Conservation (phyloP, 2,329 filamentous ascomycete species). For the Xylariaceae sp. region DNA sequence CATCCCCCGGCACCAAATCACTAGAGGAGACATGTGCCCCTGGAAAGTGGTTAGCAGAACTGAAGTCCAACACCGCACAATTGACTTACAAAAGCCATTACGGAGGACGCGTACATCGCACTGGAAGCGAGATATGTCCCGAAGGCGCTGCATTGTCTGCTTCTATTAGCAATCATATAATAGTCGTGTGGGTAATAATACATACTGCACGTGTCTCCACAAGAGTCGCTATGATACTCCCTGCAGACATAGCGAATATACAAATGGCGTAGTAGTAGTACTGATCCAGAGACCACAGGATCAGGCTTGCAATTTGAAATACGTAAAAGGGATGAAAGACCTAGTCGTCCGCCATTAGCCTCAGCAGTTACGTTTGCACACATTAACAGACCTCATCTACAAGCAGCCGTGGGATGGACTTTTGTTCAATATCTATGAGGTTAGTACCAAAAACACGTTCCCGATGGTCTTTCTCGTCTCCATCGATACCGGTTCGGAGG, state of each 20-base stretch:
- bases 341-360: conserved; percentile 47
- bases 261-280: conserved; percentile 98
- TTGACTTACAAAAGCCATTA: conserved; percentile 82
- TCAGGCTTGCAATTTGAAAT: conserved; percentile 92
- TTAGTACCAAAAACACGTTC: conserved; percentile 90
- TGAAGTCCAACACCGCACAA: not conserved
- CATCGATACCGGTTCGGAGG: conserved; percentile 81
- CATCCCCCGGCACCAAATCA: conserved; percentile 91
- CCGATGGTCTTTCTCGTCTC: conserved; percentile 82
- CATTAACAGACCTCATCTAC: conserved; percentile 74
- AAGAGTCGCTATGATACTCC: conserved; percentile 88
- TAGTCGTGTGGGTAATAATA: conserved; percentile 18
- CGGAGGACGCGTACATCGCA: conserved; percentile 93
- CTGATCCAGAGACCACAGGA: conserved; percentile 93
- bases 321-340: conserved; percentile 98
- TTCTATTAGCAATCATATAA: conserved; percentile 20
- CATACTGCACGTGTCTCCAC: conserved; percentile 84
- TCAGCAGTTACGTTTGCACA: not conserved
- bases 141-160: conserved; percentile 84
- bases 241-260: conserved; percentile 92
- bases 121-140: conserved; percentile 92
- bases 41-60: conserved; percentile 43
- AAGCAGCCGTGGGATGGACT: conserved; percentile 79
- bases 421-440: conserved; percentile 90
- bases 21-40: conserved; percentile 84